Evolutionary conservation across 2,329 filamentous ascomycete genomes (phyloP), one percentile per base, ranked within the genome.

Genomic region (Cucurbitaria berberidis): DNA sequence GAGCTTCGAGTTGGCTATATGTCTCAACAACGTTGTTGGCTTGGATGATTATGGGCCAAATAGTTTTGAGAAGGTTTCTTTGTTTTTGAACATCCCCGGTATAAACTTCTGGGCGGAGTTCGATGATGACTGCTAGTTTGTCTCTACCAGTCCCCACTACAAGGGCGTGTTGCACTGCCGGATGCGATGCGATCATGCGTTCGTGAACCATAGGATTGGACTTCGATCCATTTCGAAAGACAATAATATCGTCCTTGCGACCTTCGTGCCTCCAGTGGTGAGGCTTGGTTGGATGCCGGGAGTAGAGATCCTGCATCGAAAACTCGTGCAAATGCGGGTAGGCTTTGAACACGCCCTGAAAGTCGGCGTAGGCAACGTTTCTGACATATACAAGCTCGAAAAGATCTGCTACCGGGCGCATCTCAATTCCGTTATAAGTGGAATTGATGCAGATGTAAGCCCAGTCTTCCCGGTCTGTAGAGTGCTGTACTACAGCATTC

Each of bases 1-100:
- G 74, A 51, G 74, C 75, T 46, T 74, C 71, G 1, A 84, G 63
- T 40, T 78, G 77, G 1, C 73, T 75, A 52, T 79, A 77, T 6
- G 74, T 74, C 1, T 76, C 73, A 9, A 75, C 73, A 0, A 68
- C 51, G 1, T 66, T 63, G 36, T 83, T 84, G 0, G 80, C 80
- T 27, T 68, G 60, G 34, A 80, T 67, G 0, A 83, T 72, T 0
- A 65, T 70, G 0, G 74, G 73, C 56, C 55, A 59, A 74, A 80
- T 80, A 5, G 81, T 75, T 26, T 72, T 69, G 3, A 81, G 69
- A 1, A 82, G 53, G 1, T 77, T 55, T 34, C 47, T 47, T 38
- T 57, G 60, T 16, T 36, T 42, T 2, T 55, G 56, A 2, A 50
- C 26, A 24, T 63, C 51, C 38, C 63, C 61, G 8, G 55, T 59